Percentiles rank a stretch among this genome's conserved stretches.
Conservation (phyloP, 164 flowering plant genomes). For the Akebia trifoliata region DNA sequence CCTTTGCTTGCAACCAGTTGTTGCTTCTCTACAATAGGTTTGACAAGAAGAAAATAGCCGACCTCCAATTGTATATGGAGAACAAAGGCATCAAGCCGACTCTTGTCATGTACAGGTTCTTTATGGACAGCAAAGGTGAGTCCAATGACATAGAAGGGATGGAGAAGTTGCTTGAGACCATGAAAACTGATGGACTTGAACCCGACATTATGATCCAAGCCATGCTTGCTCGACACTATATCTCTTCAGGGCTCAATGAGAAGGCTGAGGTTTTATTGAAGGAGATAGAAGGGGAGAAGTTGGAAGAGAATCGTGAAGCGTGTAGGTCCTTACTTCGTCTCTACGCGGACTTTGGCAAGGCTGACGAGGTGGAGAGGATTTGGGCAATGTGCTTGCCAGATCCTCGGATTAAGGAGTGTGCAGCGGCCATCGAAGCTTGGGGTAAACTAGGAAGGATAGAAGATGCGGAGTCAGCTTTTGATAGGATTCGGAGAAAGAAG, state of each 20-base stretch:
- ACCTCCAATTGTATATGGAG: slow-evolving; percentile 74
- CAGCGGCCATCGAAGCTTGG: slow-evolving; percentile 74
- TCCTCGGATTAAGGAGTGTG: slow-evolving; percentile 37
- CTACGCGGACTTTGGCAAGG: slow-evolving; percentile 63
- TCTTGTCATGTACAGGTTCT: slow-evolving; percentile 50
- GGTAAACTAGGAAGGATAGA: slow-evolving; percentile 61
- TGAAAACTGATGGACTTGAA: slow-evolving; percentile 72
- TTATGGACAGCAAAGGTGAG: slow-evolving; percentile 68
- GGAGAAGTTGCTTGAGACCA: slow-evolving; percentile 71
- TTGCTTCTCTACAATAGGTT: slow-evolving; percentile 72
- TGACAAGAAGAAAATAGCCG: slow-evolving; percentile 74
- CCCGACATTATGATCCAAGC: slow-evolving; percentile 31
- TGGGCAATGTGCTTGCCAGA: slow-evolving; percentile 58
- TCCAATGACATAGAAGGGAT: slow-evolving; percentile 65
- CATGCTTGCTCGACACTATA: slow-evolving; percentile 49
- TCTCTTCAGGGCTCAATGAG: slow-evolving; percentile 45
- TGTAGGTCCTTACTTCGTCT: slow-evolving; percentile 47
- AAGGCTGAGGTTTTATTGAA: slow-evolving; percentile 68
- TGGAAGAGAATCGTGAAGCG: slow-evolving; percentile 36
- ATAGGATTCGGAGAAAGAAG: slow-evolving; percentile 29
- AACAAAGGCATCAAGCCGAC: slow-evolving; percentile 65
- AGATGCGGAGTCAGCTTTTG: slow-evolving; percentile 74
- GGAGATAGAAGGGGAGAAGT: slow-evolving; percentile 65
- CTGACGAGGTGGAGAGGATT: slow-evolving; percentile 55
- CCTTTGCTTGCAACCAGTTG: slow-evolving; percentile 75